Conservation (phyloP, 139 green algal species). For the Chlorella sp. region DNA sequence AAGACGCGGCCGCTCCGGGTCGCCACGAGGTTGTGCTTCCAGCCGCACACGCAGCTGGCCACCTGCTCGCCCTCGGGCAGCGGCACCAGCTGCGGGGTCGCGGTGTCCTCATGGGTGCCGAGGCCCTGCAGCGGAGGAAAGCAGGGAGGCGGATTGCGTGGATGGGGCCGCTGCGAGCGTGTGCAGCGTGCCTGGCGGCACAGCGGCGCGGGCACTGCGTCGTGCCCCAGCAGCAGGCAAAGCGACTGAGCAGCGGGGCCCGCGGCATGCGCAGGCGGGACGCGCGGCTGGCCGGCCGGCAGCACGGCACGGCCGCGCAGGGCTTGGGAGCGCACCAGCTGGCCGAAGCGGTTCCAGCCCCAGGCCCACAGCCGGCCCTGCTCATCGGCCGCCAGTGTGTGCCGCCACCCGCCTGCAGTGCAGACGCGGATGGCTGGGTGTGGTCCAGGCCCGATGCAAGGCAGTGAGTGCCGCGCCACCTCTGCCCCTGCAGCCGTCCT, state of each 20-base stretch:
- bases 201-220: too few relatives aligned
- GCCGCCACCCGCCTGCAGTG: conserved; percentile 89
- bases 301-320: too few relatives aligned
- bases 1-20: conserved; percentile 64
- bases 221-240: too few relatives aligned
- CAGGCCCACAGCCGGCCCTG: conserved; percentile 71
- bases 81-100: conserved; percentile 44
- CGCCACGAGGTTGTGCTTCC: conserved; percentile 79
- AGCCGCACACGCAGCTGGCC: conserved; percentile 54
- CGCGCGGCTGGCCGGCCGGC: too few relatives aligned
- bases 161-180: too few relatives aligned
- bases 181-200: conserved; percentile 61
- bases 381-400: conserved; percentile 73
- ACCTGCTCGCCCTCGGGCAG: not conserved
- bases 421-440: too few relatives aligned
- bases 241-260: too few relatives aligned
- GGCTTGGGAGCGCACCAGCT: too few relatives aligned
- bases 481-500: too few relatives aligned
- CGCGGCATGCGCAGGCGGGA: too few relatives aligned
- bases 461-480: too few relatives aligned
- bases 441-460: too few relatives aligned
- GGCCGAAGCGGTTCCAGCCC: conserved; percentile 80
- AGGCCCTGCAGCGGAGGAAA: conserved; percentile 48
- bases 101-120: conserved; percentile 56
- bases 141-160: not conserved